Base-by-base conservation (phyloP, 129 eudicot species). In the Oenanthe sinensis region DNA sequence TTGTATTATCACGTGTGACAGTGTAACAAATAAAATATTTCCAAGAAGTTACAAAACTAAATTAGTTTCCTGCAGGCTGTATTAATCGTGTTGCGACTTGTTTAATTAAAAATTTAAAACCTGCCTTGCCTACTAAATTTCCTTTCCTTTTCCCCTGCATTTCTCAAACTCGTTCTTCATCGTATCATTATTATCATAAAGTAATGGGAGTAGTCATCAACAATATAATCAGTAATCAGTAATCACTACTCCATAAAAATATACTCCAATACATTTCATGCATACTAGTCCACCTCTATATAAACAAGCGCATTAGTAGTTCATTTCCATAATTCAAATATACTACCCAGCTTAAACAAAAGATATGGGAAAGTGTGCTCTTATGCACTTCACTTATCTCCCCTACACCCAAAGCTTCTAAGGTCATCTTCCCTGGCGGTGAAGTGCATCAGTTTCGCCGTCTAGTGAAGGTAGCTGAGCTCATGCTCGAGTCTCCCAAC, bases 381-480 rank as follows among this genome's bases (percentile, higher is more conserved):
- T 71, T 88, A 79, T 91, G 97, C 86, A 82, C 52, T 30, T 44
- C 72, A 52, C 40, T 83, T 2, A 13, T 79, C 54, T 14, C 82
- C 12, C 83, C 91, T 0, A 72, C 49, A 68, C 62, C 86, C 48
- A 91, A 82, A 75, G 87, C 96, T 30, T 88, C 97, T 4, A 84
- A 92, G 78, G 96, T 93, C 3, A 87, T 93, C 4, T 79, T 93
- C 63, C 98, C 98, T 3, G 83, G 88, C 3, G 97, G 98, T 0
- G 97, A 94, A 79, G 83, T 94, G 33, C 83, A 88, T 55, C 97
- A 88, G 81, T 90, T 90, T 70, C 89, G 83, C 10, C 79, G 89
- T 24, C 88, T 91, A 28, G 84, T 89, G 39, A 91, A 88, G 70
- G 98, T 96, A 20, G 98, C 98, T 36, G 97, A 94, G 82, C 86